Base-by-base conservation (phyloP, 805 yeast genomes). In the Candida vaughaniae region DNA sequence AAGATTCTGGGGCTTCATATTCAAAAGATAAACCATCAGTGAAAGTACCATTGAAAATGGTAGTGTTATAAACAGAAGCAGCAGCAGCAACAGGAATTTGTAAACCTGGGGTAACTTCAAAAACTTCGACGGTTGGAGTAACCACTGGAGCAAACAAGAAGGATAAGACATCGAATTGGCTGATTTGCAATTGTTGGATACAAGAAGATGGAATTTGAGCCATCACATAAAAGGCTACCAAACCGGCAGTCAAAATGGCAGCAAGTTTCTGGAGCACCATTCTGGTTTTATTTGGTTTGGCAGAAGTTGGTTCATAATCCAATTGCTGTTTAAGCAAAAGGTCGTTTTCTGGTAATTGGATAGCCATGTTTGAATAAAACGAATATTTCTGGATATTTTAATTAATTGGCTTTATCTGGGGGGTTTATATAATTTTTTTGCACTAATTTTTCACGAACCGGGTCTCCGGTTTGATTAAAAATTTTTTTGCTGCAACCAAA, bases 321-420 rank as follows among this genome's bases (percentile, higher is more conserved):
- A 18, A 33, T 32, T 23, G 35, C 6, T 20, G 22, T 18, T 19
- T 19, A 17, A 42, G 29, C 26, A 42, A 38, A 16, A 32, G 33
- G 22, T 35, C 43, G 27, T 44, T 41, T 17, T 45, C 46, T 18
- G 22, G 17, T 33, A 43, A 33, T 37, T 43, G 36, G 26, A 40
- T 39, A 10, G 43, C 16, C 43, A 39, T 38, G n/a, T n/a, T n/a
- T n/a, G n/a, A n/a, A n/a, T n/a, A n/a, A n/a, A n/a, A n/a, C n/a
- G n/a, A n/a, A n/a, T n/a, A n/a, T n/a, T n/a, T n/a, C n/a, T n/a
- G n/a, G n/a, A n/a, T n/a, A n/a, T n/a, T n/a, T n/a, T n/a, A n/a
- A n/a, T n/a, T n/a, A n/a, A n/a, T n/a, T n/a, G n/a, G n/a, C n/a
- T n/a, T n/a, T n/a, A n/a, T n/a, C n/a, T n/a, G n/a, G n/a, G n/a